These are phyloP conservation scores for Mytilinidion resinicola DNA, from an alignment of 495 filamentous ascomycete species.

Conservation along the genomic window DNA sequence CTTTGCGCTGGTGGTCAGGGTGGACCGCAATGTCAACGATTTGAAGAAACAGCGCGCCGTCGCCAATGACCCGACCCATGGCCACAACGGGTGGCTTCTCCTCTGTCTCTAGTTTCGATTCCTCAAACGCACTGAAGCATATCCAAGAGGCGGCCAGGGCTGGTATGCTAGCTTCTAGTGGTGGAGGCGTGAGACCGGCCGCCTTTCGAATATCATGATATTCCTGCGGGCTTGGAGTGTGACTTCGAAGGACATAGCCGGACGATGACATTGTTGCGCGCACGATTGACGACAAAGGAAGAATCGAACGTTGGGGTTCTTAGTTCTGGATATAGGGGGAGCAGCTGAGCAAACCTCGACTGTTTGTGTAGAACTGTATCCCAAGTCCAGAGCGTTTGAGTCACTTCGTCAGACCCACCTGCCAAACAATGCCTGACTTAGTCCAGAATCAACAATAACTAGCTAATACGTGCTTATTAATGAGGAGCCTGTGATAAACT, in stretches of 20 bases:
- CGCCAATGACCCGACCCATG: constrained; percentile 50
- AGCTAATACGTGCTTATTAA: too few species aligned
- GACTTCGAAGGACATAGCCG: constrained; percentile 12
- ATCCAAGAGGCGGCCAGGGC: constrained; percentile 40
- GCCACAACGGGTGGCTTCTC: constrained; percentile 30
- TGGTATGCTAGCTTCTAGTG: constrained; percentile 35
- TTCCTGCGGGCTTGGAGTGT: constrained; percentile 16
- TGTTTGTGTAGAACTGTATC: too few species aligned
- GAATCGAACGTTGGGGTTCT: too few species aligned
- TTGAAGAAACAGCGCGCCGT: constrained; percentile 50
- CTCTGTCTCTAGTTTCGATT: constrained; percentile 1
- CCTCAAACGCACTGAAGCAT: constrained; percentile 37
- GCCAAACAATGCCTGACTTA: too few species aligned
- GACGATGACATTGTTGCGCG: constrained; percentile 4
- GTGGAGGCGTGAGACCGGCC: constrained; percentile 37
- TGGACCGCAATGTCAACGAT: constrained; percentile 50
- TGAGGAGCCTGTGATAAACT: too few species aligned
- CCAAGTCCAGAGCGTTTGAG: too few species aligned
- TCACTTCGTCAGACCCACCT: too few species aligned
- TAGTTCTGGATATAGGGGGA: too few species aligned
- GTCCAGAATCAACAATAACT: too few species aligned
- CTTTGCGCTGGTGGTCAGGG: constrained; percentile 44
- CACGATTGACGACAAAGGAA: too few species aligned
- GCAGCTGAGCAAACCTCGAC: too few species aligned
- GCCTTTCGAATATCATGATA: constrained; percentile 40